Evolutionary conservation across 2,329 filamentous ascomycete species (phyloP).

Genomic region (Grosmannia clavigera): DNA sequence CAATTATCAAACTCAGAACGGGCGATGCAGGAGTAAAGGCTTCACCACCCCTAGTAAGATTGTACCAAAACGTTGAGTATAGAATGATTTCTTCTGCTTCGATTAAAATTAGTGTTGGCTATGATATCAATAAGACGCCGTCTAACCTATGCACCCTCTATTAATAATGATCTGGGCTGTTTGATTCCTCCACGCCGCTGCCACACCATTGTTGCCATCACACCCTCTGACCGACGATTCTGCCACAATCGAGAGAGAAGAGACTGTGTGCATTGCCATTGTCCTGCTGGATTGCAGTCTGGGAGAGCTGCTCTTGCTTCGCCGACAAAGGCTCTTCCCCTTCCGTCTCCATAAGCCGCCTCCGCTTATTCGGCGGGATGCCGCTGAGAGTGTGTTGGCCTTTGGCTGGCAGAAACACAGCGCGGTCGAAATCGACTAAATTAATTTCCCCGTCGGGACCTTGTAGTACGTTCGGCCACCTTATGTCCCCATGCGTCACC

Average conservation of each 20-base stretch:
- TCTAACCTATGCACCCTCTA: too few species aligned
- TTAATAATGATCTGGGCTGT: too few species aligned
- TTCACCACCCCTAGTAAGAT: too few species aligned
- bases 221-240: too few species aligned
- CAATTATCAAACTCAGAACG: too few species aligned
- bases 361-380: background rate
- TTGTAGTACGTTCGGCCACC: constrained; percentile 5
- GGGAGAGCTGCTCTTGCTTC: background rate
- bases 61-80: too few species aligned
- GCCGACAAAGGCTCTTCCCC: background rate
- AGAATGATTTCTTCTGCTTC: too few species aligned
- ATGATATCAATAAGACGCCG: too few species aligned
- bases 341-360: background rate
- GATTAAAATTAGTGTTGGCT: too few species aligned
- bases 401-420: background rate
- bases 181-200: too few species aligned
- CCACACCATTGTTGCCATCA: too few species aligned
- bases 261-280: background rate
- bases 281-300: background rate
- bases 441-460: background rate
- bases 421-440: constrained; percentile 7
- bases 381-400: background rate
- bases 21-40: too few species aligned
- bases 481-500: constrained; percentile 7
- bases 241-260: background rate